phyloP scores from a whole-genome alignment of 257 asterid genomes.

The Perilla frutescens region DNA sequence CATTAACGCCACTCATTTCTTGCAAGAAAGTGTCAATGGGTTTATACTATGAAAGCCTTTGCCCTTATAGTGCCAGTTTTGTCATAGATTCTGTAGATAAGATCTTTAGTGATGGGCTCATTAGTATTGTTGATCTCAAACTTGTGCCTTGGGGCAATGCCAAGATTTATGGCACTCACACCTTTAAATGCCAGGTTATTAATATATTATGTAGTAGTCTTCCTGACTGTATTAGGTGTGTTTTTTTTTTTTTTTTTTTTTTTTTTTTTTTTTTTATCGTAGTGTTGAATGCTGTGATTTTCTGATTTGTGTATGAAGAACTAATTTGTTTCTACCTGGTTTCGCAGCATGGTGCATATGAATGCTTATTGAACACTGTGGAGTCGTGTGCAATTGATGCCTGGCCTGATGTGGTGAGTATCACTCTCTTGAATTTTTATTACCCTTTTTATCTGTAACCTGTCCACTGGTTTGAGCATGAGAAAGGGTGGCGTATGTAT shows the following conservation, averaged over 20 bases:
- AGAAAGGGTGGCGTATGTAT: background rate
- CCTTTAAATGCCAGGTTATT: slow-evolving; percentile 47
- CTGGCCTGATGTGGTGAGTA: slow-evolving; percentile 94
- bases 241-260: background rate
- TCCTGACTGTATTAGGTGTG: slow-evolving; percentile 8
- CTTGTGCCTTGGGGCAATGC: slow-evolving; percentile 65
- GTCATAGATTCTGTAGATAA: slow-evolving; percentile 40
- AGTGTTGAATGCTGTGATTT: slow-evolving; percentile 18
- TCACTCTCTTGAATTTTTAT: slow-evolving; percentile 1
- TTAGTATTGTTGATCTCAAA: slow-evolving; percentile 48
- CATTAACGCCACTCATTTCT: slow-evolving; percentile 28
- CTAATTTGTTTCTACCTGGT: slow-evolving; percentile 28
- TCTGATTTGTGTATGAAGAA: background rate
- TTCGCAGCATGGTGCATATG: slow-evolving; percentile 79
- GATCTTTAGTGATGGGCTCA: slow-evolving; percentile 44
- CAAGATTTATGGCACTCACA: slow-evolving; percentile 34
- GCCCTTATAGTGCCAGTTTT: slow-evolving; percentile 51
- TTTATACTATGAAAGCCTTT: slow-evolving; percentile 46
- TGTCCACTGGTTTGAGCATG: background rate
- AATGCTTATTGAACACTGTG: slow-evolving; percentile 78
- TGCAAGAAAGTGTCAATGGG: slow-evolving; percentile 43
- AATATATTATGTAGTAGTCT: background rate
- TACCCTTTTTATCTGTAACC: slow-evolving; percentile 9
- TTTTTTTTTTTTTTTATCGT: too few relatives aligned
- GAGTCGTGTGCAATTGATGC: slow-evolving; percentile 92